phyloP scores from a whole-genome alignment of 169 alveolate genomes.

The Babesia bovis region DNA sequence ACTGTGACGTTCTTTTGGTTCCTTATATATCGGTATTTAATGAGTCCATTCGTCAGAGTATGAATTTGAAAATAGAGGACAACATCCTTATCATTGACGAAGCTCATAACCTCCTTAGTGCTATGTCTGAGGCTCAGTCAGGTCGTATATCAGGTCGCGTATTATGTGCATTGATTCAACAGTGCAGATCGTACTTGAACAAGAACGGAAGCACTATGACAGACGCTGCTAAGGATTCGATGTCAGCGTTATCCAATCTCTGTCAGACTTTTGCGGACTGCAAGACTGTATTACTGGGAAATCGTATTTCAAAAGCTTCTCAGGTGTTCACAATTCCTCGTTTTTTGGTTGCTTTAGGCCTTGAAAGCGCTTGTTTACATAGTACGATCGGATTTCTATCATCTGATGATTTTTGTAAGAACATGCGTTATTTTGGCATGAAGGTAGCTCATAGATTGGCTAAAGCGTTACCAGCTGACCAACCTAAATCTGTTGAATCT shows the following conservation, averaged over 20 bases:
- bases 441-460: constrained; percentile 16
- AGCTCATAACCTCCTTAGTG: constrained; percentile 89
- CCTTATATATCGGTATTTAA: constrained; percentile 89
- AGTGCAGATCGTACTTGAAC: constrained; percentile 10
- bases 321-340: constrained; percentile 23
- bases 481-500: not conserved
- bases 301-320: not conserved
- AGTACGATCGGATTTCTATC: constrained; percentile 27
- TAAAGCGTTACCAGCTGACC: not conserved
- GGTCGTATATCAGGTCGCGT: constrained; percentile 18
- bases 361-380: constrained; percentile 38
- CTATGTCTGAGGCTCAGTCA: constrained; percentile 52
- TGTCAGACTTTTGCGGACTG: not conserved
- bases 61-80: constrained; percentile 77
- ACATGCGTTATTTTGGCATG: constrained; percentile 29
- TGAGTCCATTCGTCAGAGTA: constrained; percentile 75
- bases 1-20: constrained; percentile 84
- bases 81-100: constrained; percentile 90
- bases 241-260: constrained; percentile 4
- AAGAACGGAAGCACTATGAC: constrained; percentile 11
- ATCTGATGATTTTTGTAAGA: constrained; percentile 39
- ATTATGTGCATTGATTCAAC: constrained; percentile 17
- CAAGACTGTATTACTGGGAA: not conserved
- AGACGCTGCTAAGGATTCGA: not conserved
- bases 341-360: constrained; percentile 29